Conservation (phyloP, 2,329 filamentous ascomycete species). For the Xylaria hypoxylon region DNA sequence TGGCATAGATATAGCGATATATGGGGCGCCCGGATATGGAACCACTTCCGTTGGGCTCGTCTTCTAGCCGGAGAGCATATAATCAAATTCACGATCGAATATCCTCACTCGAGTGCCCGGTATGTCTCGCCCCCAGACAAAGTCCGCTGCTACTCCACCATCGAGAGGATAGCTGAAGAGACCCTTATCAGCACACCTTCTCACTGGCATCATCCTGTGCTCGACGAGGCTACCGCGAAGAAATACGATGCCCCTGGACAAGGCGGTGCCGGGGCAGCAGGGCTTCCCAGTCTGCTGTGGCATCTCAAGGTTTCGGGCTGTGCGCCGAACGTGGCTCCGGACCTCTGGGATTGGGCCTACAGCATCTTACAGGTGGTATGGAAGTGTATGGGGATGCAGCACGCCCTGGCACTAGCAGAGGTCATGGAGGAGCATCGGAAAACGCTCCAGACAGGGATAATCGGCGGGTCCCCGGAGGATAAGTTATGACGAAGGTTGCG, state of each 20-base stretch:
- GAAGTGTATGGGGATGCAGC: conserved; percentile 64
- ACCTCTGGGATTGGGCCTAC: conserved; percentile 60
- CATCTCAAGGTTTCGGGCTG: conserved; percentile 62
- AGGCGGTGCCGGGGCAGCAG: conserved; percentile 60
- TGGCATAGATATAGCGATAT: conserved; percentile 68
- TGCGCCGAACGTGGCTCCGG: conserved; percentile 58
- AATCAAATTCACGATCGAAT: conserved; percentile 54
- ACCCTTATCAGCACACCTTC: conserved; percentile 60
- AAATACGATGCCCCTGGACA: conserved; percentile 54
- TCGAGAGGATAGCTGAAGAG: conserved; percentile 57
- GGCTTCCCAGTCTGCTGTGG: conserved; percentile 61
- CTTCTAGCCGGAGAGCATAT: conserved; percentile 65
- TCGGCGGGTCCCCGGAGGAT: neutral
- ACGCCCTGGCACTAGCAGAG: conserved; percentile 60
- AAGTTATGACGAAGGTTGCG: neutral
- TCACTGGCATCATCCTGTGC: conserved; percentile 64
- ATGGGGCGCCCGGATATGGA: conserved; percentile 67
- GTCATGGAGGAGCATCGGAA: conserved; percentile 53
- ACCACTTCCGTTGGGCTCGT: conserved; percentile 69
- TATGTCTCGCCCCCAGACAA: conserved; percentile 50
- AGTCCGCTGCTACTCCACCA: conserved; percentile 50
- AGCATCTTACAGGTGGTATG: conserved; percentile 61
- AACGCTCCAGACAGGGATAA: conserved; percentile 38
- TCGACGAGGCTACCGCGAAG: conserved; percentile 54
- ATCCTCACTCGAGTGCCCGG: conserved; percentile 54